A percentile compares a stretch with the other conserved stretches of the same genome.
These are phyloP conservation scores for Dactylellina cionopaga DNA, from an alignment of 2,329 filamentous ascomycete genomes.

Conservation along the genomic window DNA sequence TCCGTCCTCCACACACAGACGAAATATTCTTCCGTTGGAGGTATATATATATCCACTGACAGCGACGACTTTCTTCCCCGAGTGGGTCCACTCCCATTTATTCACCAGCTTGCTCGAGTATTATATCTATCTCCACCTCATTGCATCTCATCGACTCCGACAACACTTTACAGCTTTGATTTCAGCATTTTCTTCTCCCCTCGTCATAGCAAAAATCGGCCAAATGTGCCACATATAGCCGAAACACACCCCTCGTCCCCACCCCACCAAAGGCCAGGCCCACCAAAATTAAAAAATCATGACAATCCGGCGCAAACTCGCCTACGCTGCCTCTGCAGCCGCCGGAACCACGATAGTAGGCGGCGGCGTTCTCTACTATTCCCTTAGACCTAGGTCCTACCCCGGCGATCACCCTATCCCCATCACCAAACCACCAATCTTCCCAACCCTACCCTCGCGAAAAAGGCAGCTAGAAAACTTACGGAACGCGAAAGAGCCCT, in stretches of 20 bases:
- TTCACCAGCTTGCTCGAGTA: not conserved
- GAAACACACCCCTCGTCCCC: conserved; percentile 8
- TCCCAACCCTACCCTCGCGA: conserved; percentile 40
- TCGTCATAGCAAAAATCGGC: not conserved
- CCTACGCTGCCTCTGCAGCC: conserved; percentile 41
- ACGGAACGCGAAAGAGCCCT: conserved; percentile 60
- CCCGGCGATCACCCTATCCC: conserved; percentile 45
- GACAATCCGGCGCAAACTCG: conserved; percentile 51
- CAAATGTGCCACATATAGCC: conserved; percentile 36
- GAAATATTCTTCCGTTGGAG: conserved; percentile 29
- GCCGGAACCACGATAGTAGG: conserved; percentile 39
- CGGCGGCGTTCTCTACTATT: conserved; percentile 29
- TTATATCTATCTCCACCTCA: not conserved
- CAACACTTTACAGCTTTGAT: conserved; percentile 12
- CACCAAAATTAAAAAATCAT: conserved; percentile 7
- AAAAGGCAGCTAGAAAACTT: conserved; percentile 38
- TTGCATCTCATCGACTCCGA: not conserved
- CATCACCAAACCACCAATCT: conserved; percentile 45
- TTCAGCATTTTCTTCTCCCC: conserved; percentile 6
- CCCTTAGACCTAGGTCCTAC: conserved; percentile 32
- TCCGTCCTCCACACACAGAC: conserved; percentile 20
- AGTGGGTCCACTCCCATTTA: not conserved
- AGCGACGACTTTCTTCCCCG: no score
- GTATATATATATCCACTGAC: conserved; percentile 34
- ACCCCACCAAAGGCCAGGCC: not conserved